These are phyloP conservation scores for Ogataea haglerorum DNA, from an alignment of 805 yeast species.

Conservation along the genomic window DNA sequence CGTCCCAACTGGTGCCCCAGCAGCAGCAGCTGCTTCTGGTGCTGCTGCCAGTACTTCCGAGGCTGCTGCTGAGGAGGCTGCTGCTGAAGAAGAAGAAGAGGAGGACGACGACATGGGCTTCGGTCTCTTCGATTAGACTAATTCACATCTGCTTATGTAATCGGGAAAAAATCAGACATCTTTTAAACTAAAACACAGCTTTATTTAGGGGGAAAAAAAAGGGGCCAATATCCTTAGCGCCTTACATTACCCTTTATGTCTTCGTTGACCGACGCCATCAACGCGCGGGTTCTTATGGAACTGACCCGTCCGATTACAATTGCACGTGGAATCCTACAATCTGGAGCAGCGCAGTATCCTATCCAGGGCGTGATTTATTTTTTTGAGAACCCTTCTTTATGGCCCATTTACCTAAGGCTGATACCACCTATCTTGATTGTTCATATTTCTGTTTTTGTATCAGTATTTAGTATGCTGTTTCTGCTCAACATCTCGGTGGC, in stretches of 20 bases:
- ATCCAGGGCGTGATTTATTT: conserved; percentile 27
- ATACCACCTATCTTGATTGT: conserved; percentile 24
- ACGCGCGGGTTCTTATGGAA: conserved; percentile 21
- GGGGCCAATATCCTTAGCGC: conserved; percentile 11
- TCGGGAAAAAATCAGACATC: conserved; percentile 1
- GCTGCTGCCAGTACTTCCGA: conserved; percentile 53
- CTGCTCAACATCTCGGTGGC: conserved; percentile 25
- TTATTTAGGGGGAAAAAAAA: neutral
- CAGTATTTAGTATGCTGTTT: conserved; percentile 20
- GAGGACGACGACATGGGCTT: conserved; percentile 65
- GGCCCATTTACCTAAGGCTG: conserved; percentile 27
- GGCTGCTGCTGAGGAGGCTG: conserved; percentile 56
- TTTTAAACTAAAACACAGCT: neutral
- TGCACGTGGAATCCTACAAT: conserved; percentile 13
- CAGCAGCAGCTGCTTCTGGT: conserved; percentile 56
- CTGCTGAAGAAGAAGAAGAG: conserved; percentile 48
- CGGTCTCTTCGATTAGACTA: conserved; percentile 92
- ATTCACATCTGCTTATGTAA: conserved; percentile 11
- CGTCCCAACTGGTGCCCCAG: conserved; percentile 82
- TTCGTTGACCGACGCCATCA: conserved; percentile 12
- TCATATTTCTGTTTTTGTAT: conserved; percentile 18
- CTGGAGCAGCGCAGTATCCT: conserved; percentile 22
- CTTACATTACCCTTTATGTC: conserved; percentile 5
- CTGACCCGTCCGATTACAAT: conserved; percentile 22
- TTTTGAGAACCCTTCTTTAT: conserved; percentile 22